Percentiles rank a stretch among this genome's conserved stretches.
phyloP scores from a whole-genome alignment of 352 stramenopile species.

The Globisporangium spinosum region DNA sequence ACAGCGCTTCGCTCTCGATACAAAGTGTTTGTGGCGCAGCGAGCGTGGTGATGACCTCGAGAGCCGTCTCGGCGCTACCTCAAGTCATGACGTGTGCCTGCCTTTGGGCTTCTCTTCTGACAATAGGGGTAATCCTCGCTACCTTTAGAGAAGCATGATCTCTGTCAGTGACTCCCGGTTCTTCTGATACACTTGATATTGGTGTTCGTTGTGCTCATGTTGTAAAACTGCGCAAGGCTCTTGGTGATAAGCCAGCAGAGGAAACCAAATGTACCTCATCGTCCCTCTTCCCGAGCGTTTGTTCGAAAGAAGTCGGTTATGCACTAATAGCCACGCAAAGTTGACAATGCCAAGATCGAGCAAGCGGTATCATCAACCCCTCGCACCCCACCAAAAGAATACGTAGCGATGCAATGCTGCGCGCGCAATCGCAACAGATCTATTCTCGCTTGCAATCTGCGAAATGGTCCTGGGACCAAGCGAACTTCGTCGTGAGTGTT shows the following conservation, averaged over 20 bases:
- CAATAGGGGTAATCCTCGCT: neutral
- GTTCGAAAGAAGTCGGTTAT: neutral
- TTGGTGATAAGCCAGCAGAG: neutral
- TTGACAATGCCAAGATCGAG: neutral
- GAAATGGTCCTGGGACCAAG: neutral
- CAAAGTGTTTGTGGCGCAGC: neutral
- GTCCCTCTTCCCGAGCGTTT: neutral
- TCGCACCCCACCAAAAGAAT: neutral
- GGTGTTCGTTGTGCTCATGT: neutral
- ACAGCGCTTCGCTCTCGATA: neutral
- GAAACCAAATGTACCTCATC: neutral
- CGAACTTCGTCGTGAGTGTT: neutral
- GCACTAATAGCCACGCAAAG: neutral
- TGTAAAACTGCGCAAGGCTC: neutral
- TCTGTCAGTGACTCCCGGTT: neutral
- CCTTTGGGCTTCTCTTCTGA: neutral
- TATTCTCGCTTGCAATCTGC: neutral
- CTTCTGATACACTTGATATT: neutral
- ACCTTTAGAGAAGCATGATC: neutral
- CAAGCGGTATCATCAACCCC: neutral
- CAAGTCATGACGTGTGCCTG: neutral
- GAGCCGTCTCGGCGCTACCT: neutral
- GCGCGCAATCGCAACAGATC: neutral
- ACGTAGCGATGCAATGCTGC: neutral
- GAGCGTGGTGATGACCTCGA: neutral